These are phyloP conservation scores for Rugonectria rugulosa DNA, from an alignment of 2,329 filamentous ascomycete genomes.

Conservation along the genomic window DNA sequence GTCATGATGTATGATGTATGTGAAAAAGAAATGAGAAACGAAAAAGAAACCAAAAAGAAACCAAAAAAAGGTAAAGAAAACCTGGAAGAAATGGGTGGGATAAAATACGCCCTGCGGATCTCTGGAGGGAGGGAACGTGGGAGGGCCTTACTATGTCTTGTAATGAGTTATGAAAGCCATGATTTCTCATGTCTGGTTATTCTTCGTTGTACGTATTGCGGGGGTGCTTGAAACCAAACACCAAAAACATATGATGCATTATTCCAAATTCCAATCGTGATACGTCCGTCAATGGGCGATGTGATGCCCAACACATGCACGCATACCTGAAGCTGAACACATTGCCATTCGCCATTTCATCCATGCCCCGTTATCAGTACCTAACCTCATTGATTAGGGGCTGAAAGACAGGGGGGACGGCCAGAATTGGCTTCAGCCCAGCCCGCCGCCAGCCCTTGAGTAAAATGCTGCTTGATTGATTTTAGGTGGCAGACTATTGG, in stretches of 20 bases:
- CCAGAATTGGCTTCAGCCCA: slow-evolving; percentile 7
- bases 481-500: neutral
- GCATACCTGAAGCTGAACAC: too few relatives aligned
- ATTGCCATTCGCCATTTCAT: too few relatives aligned
- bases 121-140: slow-evolving; percentile 5
- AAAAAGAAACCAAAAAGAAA: neutral
- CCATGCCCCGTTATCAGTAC: too few relatives aligned
- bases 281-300: neutral
- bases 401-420: neutral
- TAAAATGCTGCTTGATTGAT: neutral
- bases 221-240: neutral
- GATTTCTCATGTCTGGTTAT: slow-evolving; percentile 31
- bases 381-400: too few relatives aligned
- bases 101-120: slow-evolving; percentile 1
- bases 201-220: slow-evolving; percentile 32
- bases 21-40: slow-evolving; percentile 2
- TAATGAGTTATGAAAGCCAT: slow-evolving; percentile 40
- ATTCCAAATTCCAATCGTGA: neutral
- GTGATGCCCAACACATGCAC: too few relatives aligned
- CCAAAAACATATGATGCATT: neutral
- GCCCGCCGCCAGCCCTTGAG: too few relatives aligned
- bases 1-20: slow-evolving; percentile 33
- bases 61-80: neutral
- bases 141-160: slow-evolving; percentile 37
- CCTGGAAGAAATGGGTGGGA: too few relatives aligned